These are phyloP conservation scores for Rasamsonia emersonii DNA, from an alignment of 2,329 filamentous ascomycete genomes.

Conservation along the genomic window DNA sequence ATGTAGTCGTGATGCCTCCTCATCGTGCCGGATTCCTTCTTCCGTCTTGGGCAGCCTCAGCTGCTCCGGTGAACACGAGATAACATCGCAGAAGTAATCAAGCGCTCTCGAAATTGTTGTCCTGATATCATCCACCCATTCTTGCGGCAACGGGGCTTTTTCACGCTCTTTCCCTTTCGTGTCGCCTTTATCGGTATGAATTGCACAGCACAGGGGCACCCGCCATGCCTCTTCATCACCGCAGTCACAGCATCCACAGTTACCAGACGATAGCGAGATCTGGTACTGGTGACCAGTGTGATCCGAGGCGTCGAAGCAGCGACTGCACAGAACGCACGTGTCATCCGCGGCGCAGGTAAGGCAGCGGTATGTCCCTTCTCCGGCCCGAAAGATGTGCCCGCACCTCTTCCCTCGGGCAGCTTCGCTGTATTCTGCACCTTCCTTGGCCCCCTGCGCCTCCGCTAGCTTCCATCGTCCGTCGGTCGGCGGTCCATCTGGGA, in stretches of 20 bases:
- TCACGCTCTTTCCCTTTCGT: conserved; percentile 43
- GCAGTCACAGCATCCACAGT: conserved; percentile 95
- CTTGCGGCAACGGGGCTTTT: conserved; percentile 63
- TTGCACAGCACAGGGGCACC: conserved; percentile 73
- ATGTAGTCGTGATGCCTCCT: conserved; percentile 66
- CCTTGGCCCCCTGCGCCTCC: conserved; percentile 81
- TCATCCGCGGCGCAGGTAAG: conserved; percentile 91
- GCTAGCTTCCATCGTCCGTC: conserved; percentile 62
- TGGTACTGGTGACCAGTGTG: conserved; percentile 89
- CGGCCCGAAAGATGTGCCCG: conserved; percentile 92
- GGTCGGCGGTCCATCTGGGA: conserved; percentile 63
- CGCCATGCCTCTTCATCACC: conserved; percentile 94
- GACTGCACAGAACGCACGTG: conserved; percentile 87
- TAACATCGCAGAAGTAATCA: conserved; percentile 95
- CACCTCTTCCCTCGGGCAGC: conserved; percentile 87
- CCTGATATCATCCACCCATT: conserved; percentile 67
- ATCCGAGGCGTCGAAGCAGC: conserved; percentile 91
- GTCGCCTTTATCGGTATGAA: conserved; percentile 62
- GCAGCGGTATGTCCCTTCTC: conserved; percentile 90
- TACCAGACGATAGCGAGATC: conserved; percentile 78
- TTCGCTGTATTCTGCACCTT: conserved; percentile 90
- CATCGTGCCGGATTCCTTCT: conserved; percentile 72
- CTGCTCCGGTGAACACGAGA: conserved; percentile 96
- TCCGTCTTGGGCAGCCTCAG: conserved; percentile 76
- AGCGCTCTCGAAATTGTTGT: conserved; percentile 79